Conservation (phyloP, 306 rosid genomes). For the Carpinus viminea region DNA sequence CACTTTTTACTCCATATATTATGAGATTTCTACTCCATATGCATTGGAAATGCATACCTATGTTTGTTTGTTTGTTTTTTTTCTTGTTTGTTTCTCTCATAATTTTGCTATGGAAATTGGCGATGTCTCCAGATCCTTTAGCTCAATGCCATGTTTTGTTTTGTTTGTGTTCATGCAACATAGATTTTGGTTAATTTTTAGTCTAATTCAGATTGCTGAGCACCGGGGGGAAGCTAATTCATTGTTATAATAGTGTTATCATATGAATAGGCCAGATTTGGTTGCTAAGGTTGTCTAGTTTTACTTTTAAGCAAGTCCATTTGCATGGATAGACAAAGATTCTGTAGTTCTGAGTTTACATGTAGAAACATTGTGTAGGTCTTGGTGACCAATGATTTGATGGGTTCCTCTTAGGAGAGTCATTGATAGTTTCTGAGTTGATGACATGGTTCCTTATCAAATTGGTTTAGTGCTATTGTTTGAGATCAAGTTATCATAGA, state of each 20-base stretch:
- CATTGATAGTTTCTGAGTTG: neutral
- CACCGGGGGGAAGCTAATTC: neutral
- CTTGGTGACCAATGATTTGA: neutral
- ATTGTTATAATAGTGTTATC: neutral
- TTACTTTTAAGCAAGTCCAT: neutral
- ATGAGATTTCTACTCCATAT: neutral
- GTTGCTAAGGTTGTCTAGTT: neutral
- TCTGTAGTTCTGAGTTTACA: neutral
- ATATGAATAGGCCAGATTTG: conserved; percentile 1
- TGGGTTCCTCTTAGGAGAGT: neutral
- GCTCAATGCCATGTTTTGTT: neutral
- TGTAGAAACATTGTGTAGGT: neutral
- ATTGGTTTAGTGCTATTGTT: neutral
- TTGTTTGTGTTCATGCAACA: neutral
- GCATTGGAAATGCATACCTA: neutral
- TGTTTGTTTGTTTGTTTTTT: neutral
- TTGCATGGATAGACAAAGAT: neutral
- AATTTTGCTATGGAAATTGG: neutral
- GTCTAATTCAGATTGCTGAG: neutral
- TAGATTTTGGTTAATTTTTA: neutral
- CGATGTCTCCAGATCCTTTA: neutral
- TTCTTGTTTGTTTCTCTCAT: neutral
- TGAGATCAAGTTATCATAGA: neutral
- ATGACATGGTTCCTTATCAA: neutral
- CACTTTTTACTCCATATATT: neutral